These are phyloP conservation scores for Scleroderma citrinum DNA, from an alignment of 768 basidiomycete genomes.

Conservation along the genomic window DNA sequence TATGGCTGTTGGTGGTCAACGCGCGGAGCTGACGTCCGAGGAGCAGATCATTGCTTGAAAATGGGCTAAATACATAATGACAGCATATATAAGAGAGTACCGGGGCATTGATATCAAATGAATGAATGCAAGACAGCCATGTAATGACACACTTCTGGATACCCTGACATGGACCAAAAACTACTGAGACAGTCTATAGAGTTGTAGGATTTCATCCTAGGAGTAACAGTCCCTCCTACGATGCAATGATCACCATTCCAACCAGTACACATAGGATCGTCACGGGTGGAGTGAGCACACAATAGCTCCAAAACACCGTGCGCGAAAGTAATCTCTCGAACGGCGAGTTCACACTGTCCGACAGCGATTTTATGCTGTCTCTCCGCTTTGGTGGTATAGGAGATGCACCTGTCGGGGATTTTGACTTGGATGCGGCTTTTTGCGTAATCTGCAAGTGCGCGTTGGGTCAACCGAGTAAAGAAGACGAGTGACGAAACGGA, in stretches of 20 bases:
- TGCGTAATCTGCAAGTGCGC: slow-evolving; percentile 16
- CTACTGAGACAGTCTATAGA: no score
- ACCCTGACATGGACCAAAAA: no score
- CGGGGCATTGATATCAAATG: no score
- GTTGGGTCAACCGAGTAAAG: background rate
- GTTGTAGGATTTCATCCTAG: no score
- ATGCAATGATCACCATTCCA: slow-evolving; percentile 56
- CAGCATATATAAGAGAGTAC: no score
- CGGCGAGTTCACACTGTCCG: slow-evolving; percentile 6
- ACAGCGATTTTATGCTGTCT: background rate
- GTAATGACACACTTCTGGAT: no score
- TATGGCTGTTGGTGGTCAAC: no score
- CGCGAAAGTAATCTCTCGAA: slow-evolving; percentile 89
- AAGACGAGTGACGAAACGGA: slow-evolving; percentile 11
- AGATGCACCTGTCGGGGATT: background rate
- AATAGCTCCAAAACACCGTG: slow-evolving; percentile 93
- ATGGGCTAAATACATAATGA: no score
- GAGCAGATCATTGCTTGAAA: no score
- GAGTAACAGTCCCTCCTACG: slow-evolving; percentile 26
- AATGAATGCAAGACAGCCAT: no score
- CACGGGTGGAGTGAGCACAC: slow-evolving; percentile 80
- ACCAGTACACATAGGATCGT: slow-evolving; percentile 73
- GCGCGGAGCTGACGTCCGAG: no score
- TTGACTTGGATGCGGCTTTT: slow-evolving; percentile 1
- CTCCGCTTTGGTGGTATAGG: background rate